phyloP scores from a whole-genome alignment of 1,139 yeast genomes.

The Saccharomycopsis crataegensis region DNA sequence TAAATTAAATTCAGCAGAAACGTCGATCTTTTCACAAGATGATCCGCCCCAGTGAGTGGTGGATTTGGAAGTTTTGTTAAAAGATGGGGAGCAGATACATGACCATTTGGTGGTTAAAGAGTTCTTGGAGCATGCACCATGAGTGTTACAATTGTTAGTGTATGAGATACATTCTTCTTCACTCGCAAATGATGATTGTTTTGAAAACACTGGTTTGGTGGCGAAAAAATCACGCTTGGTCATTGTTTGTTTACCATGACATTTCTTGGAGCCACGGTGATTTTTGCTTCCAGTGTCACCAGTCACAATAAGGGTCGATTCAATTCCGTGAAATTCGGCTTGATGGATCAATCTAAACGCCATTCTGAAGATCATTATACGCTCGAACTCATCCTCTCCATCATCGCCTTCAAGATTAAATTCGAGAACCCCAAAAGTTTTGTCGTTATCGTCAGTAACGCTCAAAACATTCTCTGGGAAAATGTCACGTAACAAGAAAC shows the following conservation, averaged over 20 bases:
- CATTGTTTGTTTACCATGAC: not conserved
- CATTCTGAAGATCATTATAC: not conserved
- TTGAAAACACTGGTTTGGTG: not conserved
- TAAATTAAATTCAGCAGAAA: conserved; percentile 38
- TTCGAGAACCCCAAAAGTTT: conserved; percentile 8
- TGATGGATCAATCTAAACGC: conserved; percentile 3
- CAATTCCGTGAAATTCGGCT: conserved; percentile 12
- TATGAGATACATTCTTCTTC: conserved; percentile 36
- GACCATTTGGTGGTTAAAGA: conserved; percentile 34
- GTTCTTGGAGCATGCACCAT: conserved; percentile 32
- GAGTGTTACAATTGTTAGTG: conserved; percentile 36
- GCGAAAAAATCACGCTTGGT: not conserved
- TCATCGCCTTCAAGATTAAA: not conserved
- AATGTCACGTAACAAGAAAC: conserved; percentile 2
- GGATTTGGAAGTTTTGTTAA: conserved; percentile 32
- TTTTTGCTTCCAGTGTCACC: not conserved
- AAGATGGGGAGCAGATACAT: conserved; percentile 36
- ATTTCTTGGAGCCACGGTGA: not conserved
- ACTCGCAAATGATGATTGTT: conserved; percentile 28
- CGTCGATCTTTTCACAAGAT: conserved; percentile 39
- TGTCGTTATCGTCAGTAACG: conserved; percentile 5
- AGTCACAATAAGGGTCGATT: conserved; percentile 6
- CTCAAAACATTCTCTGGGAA: conserved; percentile 6
- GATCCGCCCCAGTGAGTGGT: conserved; percentile 42
- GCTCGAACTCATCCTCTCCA: too few relatives aligned